Evolutionary conservation across 805 yeast genomes (phyloP).

Genomic region (Kuraishia piskuri): DNA sequence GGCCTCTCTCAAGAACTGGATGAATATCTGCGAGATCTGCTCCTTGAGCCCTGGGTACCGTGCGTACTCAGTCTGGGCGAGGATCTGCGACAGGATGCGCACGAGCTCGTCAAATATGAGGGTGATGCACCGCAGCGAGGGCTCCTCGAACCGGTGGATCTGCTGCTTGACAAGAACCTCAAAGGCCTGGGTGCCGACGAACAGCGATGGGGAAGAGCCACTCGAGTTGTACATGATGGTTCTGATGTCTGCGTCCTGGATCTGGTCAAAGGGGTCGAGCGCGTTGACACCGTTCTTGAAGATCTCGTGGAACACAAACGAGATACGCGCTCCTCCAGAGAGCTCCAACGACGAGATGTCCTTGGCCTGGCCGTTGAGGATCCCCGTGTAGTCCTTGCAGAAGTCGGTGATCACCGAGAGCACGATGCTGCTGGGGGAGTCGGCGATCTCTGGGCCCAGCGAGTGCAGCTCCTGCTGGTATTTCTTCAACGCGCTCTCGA

Average conservation of each 20-base stretch:
- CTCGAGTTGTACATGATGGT: slow-evolving; percentile 95
- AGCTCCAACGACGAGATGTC: slow-evolving; percentile 85
- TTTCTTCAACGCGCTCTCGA: slow-evolving; percentile 76
- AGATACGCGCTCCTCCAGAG: slow-evolving; percentile 96
- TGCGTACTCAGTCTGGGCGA: slow-evolving; percentile 71
- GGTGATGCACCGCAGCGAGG: slow-evolving; percentile 78
- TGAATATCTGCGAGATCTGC: slow-evolving; percentile 70
- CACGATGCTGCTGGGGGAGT: slow-evolving; percentile 83
- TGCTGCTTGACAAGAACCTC: slow-evolving; percentile 94
- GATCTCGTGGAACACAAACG: slow-evolving; percentile 94
- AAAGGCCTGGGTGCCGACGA: slow-evolving; percentile 96
- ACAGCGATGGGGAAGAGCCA: slow-evolving; percentile 92
- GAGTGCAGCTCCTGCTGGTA: slow-evolving; percentile 70
- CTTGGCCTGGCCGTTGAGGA: slow-evolving; percentile 85
- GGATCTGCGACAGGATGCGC: slow-evolving; percentile 77
- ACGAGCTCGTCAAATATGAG: slow-evolving; percentile 92
- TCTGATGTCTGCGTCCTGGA: slow-evolving; percentile 90
- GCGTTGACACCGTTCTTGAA: slow-evolving; percentile 88
- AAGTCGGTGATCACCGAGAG: slow-evolving; percentile 88
- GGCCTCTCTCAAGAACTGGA: slow-evolving; percentile 71
- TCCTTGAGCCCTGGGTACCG: slow-evolving; percentile 91
- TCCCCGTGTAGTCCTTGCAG: slow-evolving; percentile 83
- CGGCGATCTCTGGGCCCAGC: slow-evolving; percentile 85
- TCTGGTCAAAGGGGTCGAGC: slow-evolving; percentile 93
- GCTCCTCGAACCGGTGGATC: slow-evolving; percentile 90